These are phyloP conservation scores for Jaapia argillacea DNA, from an alignment of 768 basidiomycete species.

Conservation along the genomic window DNA sequence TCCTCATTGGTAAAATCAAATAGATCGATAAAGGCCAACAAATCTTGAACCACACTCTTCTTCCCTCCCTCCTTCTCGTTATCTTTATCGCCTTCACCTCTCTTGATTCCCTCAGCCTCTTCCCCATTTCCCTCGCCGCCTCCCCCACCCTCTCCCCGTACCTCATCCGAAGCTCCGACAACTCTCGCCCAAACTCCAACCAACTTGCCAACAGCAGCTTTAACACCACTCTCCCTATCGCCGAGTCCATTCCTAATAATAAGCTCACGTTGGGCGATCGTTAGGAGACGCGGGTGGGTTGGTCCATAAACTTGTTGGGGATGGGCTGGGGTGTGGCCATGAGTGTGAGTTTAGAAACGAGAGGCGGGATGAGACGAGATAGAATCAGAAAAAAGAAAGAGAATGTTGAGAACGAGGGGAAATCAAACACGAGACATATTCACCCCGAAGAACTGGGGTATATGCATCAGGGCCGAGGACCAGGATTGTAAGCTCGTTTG, in stretches of 20 bases:
- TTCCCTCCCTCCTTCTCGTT: conserved; percentile 29
- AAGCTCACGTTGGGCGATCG: conserved; percentile 63
- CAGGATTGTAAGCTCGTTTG: too few species aligned
- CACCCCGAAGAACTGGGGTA: too few species aligned
- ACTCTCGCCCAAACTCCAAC: conserved; percentile 70
- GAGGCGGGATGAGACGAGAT: too few species aligned
- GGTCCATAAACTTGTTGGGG: conserved; percentile 31
- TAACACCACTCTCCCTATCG: conserved; percentile 71
- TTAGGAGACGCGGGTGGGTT: conserved; percentile 56
- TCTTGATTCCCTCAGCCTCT: too few species aligned
- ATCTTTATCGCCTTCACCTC: too few species aligned
- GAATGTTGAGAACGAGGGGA: too few species aligned
- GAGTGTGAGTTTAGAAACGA: too few species aligned
- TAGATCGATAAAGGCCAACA: conserved; percentile 40
- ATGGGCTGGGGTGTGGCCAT: conserved; percentile 5
- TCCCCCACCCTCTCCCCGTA: conserved; percentile 24
- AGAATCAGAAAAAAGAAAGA: too few species aligned
- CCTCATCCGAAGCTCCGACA: conserved; percentile 25
- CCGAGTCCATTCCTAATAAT: conserved; percentile 78
- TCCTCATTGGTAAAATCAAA: conserved; percentile 51
- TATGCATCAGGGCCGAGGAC: too few species aligned
- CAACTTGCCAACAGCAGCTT: conserved; percentile 61
- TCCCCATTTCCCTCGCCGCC: conserved; percentile 27
- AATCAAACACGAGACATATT: too few species aligned
- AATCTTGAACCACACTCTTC: conserved; percentile 22